Conservation (phyloP, 495 filamentous ascomycete species). For the Xylaria castorea region DNA sequence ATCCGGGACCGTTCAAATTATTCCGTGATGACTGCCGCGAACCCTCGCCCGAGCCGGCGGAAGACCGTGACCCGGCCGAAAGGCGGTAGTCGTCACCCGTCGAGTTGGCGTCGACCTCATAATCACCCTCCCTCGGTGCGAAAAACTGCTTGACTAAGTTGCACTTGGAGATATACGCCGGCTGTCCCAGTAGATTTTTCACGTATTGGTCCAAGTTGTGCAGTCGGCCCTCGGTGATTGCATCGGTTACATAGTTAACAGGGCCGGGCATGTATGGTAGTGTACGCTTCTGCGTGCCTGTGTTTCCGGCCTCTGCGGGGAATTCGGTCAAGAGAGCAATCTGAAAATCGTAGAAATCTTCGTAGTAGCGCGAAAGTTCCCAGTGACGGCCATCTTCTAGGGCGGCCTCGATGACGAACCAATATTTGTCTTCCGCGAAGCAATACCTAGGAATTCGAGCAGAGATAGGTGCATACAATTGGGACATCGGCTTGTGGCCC, state of each 20-base stretch:
- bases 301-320: conserved; percentile 88
- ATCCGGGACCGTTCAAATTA: conserved; percentile 67
- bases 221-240: conserved; percentile 90
- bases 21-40: conserved; percentile 79
- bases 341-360: conserved; percentile 99
- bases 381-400: conserved; percentile 92
- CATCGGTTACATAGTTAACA: conserved; percentile 96
- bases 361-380: conserved; percentile 92
- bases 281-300: conserved; percentile 74
- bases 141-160: conserved; percentile 88
- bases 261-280: conserved; percentile 99
- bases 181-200: conserved; percentile 84
- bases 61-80: conserved; percentile 75
- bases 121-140: conserved; percentile 86
- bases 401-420: conserved; percentile 93
- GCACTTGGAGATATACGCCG: conserved; percentile 81
- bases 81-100: conserved; percentile 72
- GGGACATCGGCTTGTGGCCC: conserved; percentile 48
- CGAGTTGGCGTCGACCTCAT: conserved; percentile 79
- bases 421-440: conserved; percentile 97
- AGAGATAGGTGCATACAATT: conserved; percentile 63
- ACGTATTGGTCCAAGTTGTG: conserved; percentile 94
- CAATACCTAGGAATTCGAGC: conserved; percentile 92
- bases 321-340: conserved; percentile 94
- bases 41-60: conserved; percentile 61